phyloP scores from a whole-genome alignment of 495 filamentous ascomycete species.

The Jackrogersella multiformis region DNA sequence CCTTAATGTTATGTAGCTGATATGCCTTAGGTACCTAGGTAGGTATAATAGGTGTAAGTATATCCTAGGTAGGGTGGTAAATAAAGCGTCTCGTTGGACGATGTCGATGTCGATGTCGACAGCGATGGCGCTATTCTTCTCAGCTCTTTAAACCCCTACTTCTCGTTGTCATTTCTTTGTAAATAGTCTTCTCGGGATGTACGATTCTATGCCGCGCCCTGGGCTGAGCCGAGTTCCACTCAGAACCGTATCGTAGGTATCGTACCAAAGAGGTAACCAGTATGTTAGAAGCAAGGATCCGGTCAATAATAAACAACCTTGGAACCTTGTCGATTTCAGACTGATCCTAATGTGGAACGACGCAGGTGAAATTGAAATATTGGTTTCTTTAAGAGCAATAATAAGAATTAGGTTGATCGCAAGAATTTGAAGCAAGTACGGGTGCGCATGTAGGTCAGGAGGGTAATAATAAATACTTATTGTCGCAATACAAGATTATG shows the following conservation, averaged over 20 bases:
- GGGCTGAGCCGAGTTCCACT: constrained; percentile 36
- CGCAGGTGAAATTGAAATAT: constrained; percentile 28
- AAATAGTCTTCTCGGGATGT: constrained; percentile 13
- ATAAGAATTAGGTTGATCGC: constrained; percentile 18
- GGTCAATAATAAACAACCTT: constrained; percentile 31
- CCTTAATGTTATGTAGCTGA: too few species aligned
- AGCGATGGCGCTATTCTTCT: background rate
- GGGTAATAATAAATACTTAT: constrained; percentile 9
- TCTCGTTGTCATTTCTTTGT: background rate
- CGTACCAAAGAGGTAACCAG: constrained; percentile 25
- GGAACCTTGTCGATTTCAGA: constrained; percentile 31
- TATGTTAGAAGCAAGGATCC: constrained; percentile 25
- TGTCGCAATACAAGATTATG: constrained; percentile 1
- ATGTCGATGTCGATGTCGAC: background rate
- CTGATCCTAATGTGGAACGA: constrained; percentile 27
- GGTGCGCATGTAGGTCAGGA: constrained; percentile 3
- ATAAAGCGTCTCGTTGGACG: background rate
- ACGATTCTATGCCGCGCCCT: constrained; percentile 21
- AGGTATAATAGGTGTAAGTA: background rate
- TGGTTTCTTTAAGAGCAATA: constrained; percentile 8
- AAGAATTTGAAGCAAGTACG: constrained; percentile 9
- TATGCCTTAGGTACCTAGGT: too few species aligned
- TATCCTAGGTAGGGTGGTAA: background rate
- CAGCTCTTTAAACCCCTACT: background rate
- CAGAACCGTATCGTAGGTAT: constrained; percentile 11